Conservation (phyloP, 768 basidiomycete species). For the Hortiboletus flavorubellus region DNA sequence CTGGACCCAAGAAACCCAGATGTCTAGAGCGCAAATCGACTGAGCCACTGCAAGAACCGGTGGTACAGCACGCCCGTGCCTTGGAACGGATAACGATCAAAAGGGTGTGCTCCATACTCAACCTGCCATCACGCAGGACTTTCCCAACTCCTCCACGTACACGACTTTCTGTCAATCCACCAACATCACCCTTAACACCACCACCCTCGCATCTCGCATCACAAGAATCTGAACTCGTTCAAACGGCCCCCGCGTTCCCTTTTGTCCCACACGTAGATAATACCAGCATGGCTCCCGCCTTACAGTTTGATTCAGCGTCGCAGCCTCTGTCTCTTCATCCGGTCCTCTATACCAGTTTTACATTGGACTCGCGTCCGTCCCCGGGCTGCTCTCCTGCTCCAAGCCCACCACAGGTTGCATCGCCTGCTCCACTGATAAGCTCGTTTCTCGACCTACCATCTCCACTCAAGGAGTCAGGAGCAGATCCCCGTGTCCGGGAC, state of each 20-base stretch:
- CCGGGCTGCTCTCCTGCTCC: slow-evolving; percentile 1
- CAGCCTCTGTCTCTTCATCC: slow-evolving; percentile 29
- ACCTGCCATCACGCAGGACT: slow-evolving; percentile 3
- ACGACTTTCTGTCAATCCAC: slow-evolving; percentile 19
- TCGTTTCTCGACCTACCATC: slow-evolving; percentile 9
- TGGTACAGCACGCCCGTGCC: slow-evolving; percentile 12
- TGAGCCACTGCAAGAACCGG: slow-evolving; percentile 32
- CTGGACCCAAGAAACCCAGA: slow-evolving; percentile 22
- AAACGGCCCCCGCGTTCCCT: slow-evolving; percentile 43
- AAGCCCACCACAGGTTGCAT: slow-evolving; percentile 2
- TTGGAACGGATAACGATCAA: slow-evolving; percentile 19
- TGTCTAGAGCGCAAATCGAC: slow-evolving; percentile 32
- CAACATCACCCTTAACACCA: slow-evolving; percentile 29
- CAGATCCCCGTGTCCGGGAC: slow-evolving; percentile 6
- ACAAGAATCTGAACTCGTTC: slow-evolving; percentile 45
- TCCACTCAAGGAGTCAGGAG: slow-evolving; percentile 4
- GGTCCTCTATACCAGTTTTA: slow-evolving; percentile 37
- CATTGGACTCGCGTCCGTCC: slow-evolving; percentile 26
- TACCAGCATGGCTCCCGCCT: slow-evolving; percentile 33
- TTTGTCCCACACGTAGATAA: slow-evolving; percentile 30
- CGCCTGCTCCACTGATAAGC: slow-evolving; percentile 6
- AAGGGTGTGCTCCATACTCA: slow-evolving; percentile 14
- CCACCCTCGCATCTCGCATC: slow-evolving; percentile 31
- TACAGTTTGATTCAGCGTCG: slow-evolving; percentile 36
- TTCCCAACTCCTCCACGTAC: slow-evolving; percentile 4